A percentile compares a stretch with the other conserved stretches of the same genome.
Evolutionary conservation across 352 stramenopile genomes (phyloP).

Genomic region (Thraustochytrium striatum): DNA sequence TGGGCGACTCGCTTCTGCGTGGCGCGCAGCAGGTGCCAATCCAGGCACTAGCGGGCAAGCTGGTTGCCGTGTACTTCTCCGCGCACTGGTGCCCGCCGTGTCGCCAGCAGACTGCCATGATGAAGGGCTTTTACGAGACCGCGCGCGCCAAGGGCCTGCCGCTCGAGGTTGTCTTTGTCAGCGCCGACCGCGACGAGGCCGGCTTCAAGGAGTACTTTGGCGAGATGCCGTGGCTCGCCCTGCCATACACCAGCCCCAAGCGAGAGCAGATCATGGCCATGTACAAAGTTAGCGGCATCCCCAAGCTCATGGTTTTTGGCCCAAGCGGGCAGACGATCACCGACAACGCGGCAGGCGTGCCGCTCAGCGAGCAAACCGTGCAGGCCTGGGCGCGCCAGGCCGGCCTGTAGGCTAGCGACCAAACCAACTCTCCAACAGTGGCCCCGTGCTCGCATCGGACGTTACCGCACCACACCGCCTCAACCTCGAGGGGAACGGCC

Average conservation of each 20-base stretch:
- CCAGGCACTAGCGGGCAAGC: slow-evolving; percentile 2
- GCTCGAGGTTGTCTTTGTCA: slow-evolving; percentile 84
- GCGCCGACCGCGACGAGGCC: slow-evolving; percentile 67
- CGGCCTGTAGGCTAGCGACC: neutral
- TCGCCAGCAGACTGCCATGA: slow-evolving; percentile 84
- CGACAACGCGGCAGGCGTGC: slow-evolving; percentile 29
- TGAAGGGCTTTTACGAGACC: slow-evolving; percentile 79
- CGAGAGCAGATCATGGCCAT: slow-evolving; percentile 41
- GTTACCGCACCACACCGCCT: too few relatives aligned
- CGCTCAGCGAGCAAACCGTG: neutral
- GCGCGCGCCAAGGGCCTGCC: slow-evolving; percentile 73
- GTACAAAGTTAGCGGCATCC: slow-evolving; percentile 50
- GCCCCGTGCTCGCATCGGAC: too few relatives aligned
- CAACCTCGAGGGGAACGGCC: too few relatives aligned
- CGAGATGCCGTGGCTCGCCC: slow-evolving; percentile 83
- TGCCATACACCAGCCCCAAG: slow-evolving; percentile 65
- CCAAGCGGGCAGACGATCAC: slow-evolving; percentile 33
- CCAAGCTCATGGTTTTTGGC: slow-evolving; percentile 48
- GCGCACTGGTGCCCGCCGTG: slow-evolving; percentile 80
- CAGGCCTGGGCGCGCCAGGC: neutral
- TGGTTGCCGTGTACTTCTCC: slow-evolving; percentile 32
- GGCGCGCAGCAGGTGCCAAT: neutral
- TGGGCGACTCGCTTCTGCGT: slow-evolving; percentile 8
- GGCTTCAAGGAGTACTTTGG: slow-evolving; percentile 83
- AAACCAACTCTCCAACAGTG: too few relatives aligned